phyloP scores from a whole-genome alignment of 805 yeast genomes.

The Kregervanrija delftensis region DNA sequence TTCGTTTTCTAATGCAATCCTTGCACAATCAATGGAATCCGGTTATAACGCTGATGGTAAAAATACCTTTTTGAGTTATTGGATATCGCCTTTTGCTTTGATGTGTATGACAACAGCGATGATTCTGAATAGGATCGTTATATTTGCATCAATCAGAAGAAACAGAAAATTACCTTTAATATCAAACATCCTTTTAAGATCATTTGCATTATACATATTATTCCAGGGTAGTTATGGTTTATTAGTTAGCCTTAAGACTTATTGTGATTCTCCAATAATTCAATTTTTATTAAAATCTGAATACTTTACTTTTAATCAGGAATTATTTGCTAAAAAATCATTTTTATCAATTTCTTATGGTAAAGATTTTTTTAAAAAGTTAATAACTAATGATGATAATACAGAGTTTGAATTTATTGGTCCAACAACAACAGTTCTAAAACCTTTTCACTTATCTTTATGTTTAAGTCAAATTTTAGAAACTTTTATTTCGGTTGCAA shows the following conservation, averaged over 20 bases:
- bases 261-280: constrained; percentile 4
- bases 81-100: constrained; percentile 43
- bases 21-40: constrained; percentile 26
- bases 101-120: constrained; percentile 54
- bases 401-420: constrained; percentile 8
- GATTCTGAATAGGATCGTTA: constrained; percentile 48
- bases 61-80: constrained; percentile 41
- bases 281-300: constrained; percentile 6
- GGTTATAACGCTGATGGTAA: constrained; percentile 24
- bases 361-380: constrained; percentile 10
- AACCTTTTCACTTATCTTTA: constrained; percentile 51
- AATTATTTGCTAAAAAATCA: constrained; percentile 15
- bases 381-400: constrained; percentile 6
- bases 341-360: constrained; percentile 25
- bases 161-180: constrained; percentile 28
- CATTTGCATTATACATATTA: constrained; percentile 30
- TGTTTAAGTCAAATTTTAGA: constrained; percentile 62
- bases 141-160: constrained; percentile 48
- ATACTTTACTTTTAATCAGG: constrained; percentile 20
- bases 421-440: constrained; percentile 47
- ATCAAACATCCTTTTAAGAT: constrained; percentile 30
- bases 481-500: constrained; percentile 52
- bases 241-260: constrained; percentile 15
- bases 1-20: constrained; percentile 27
- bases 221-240: constrained; percentile 31